These are phyloP conservation scores for Leishmania turanica DNA, from an alignment of 208 protist genomes.

Conservation along the genomic window DNA sequence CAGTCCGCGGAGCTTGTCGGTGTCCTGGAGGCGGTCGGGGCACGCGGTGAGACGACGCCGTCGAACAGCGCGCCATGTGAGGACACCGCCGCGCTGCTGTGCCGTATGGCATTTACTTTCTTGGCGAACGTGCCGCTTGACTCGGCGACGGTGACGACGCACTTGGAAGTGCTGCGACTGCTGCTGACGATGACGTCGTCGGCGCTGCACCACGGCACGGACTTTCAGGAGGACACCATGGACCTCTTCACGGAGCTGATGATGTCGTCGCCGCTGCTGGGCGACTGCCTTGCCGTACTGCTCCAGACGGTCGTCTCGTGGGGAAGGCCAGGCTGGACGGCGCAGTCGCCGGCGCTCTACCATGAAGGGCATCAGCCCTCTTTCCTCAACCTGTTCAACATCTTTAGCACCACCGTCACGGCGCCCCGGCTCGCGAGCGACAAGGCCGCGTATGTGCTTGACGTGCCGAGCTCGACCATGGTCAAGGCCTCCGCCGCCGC, in stretches of 20 bases:
- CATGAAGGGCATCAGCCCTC: constrained; percentile 38
- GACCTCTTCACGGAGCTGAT: constrained; percentile 85
- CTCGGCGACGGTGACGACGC: constrained; percentile 42
- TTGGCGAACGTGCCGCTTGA: constrained; percentile 39
- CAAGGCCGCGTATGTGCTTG: constrained; percentile 16
- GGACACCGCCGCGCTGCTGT: constrained; percentile 40
- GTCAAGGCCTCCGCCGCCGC: background rate
- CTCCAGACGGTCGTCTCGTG: constrained; percentile 59
- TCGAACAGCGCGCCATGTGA: constrained; percentile 6
- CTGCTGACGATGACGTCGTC: constrained; percentile 80
- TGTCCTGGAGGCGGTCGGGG: constrained; percentile 34
- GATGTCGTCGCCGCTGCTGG: constrained; percentile 47
- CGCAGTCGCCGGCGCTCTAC: constrained; percentile 40
- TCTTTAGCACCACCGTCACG: constrained; percentile 18
- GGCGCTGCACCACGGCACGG: constrained; percentile 72
- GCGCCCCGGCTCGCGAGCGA: background rate
- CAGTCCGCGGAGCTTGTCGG: constrained; percentile 37
- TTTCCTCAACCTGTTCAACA: constrained; percentile 43
- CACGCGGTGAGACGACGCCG: background rate
- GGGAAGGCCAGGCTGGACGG: constrained; percentile 30
- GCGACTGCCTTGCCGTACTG: constrained; percentile 41
- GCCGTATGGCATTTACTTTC: constrained; percentile 53
- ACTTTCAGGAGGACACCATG: constrained; percentile 46
- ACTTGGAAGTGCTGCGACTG: constrained; percentile 56
- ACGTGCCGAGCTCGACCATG: constrained; percentile 8